Percentiles rank a stretch among this genome's conserved stretches.
phyloP scores from a whole-genome alignment of 257 asterid species.

The Solanum pinnatisectum region DNA sequence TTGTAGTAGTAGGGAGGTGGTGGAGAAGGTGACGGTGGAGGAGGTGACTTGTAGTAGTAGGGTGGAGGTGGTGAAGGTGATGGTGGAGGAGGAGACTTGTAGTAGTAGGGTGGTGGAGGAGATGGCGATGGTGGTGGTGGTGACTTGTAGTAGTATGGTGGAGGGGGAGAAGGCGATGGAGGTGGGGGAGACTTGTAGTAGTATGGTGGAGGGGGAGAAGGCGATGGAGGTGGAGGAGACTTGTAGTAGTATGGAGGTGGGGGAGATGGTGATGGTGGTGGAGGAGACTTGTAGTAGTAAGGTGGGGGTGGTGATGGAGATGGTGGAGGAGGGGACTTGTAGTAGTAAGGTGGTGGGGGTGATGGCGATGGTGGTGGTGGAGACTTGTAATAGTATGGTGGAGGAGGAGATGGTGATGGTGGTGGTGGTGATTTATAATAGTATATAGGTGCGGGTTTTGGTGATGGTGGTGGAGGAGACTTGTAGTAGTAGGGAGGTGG shows the following conservation, averaged over 20 bases:
- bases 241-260: neutral
- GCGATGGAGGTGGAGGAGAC: neutral
- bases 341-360: neutral
- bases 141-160: conserved; percentile 1
- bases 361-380: neutral
- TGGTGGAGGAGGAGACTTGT: conserved; percentile 4
- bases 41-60: neutral
- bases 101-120: neutral
- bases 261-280: neutral
- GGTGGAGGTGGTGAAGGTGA: neutral
- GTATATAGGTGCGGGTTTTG: neutral
- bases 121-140: conserved; percentile 8
- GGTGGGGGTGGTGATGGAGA: neutral
- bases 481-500: neutral
- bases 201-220: neutral
- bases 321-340: conserved; percentile 1
- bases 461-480: neutral
- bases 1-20: neutral
- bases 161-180: neutral
- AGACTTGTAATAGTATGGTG: neutral
- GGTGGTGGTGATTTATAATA: neutral
- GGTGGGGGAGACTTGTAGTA: neutral
- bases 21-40: neutral
- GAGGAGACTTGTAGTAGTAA: neutral
- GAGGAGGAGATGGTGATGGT: neutral